phyloP scores from a whole-genome alignment of 192 early-diverging fungal genomes.

The Spinellus fusiger region DNA sequence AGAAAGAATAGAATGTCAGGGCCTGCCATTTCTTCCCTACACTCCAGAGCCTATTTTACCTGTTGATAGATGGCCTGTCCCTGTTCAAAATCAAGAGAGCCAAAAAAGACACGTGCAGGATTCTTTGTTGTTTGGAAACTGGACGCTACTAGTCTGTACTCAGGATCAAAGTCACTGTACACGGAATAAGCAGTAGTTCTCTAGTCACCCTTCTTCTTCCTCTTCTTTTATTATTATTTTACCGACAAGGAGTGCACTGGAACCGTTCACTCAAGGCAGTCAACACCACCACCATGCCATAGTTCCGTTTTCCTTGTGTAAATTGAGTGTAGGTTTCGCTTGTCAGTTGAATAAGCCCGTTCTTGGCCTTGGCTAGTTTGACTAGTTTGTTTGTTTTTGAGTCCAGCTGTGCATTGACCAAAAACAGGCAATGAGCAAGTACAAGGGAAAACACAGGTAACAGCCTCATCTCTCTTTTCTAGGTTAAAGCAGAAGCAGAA shows the following conservation, averaged over 20 bases:
- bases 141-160: constrained; percentile 54
- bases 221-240: too few species aligned
- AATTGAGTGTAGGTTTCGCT: constrained; percentile 48
- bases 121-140: constrained; percentile 39
- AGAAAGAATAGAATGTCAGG: not conserved
- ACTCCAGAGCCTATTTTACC: constrained; percentile 30
- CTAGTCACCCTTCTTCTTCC: too few species aligned
- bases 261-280: constrained; percentile 59
- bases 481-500: not conserved
- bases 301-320: constrained; percentile 61
- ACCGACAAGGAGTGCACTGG: constrained; percentile 72
- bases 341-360: constrained; percentile 49
- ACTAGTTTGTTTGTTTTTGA: constrained; percentile 15
- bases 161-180: constrained; percentile 62
- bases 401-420: constrained; percentile 9
- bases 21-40: not conserved
- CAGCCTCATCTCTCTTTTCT: constrained; percentile 13
- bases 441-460: not conserved
- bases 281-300: constrained; percentile 57
- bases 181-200: not conserved
- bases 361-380: constrained; percentile 14
- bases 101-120: constrained; percentile 52
- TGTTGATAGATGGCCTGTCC: constrained; percentile 57
- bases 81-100: constrained; percentile 56
- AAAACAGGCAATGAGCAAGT: constrained; percentile 7